These are phyloP conservation scores for Lactarius tabidus DNA, from an alignment of 768 basidiomycete species.

Conservation along the genomic window DNA sequence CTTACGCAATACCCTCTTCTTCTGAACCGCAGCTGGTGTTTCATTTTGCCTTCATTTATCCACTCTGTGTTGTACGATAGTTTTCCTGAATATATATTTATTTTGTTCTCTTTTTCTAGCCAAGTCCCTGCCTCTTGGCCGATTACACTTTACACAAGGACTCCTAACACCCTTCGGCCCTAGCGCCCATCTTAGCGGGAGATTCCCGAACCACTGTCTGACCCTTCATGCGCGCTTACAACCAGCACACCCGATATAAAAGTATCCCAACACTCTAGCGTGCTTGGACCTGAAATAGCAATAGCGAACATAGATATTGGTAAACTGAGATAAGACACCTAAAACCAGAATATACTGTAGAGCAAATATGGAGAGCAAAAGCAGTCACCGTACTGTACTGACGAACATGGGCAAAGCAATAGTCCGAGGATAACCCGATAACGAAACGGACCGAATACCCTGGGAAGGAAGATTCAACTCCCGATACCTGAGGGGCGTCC, in stretches of 20 bases:
- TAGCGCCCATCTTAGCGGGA: background rate
- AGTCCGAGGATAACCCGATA: background rate
- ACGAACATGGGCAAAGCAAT: background rate
- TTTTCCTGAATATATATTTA: background rate
- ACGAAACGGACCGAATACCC: background rate
- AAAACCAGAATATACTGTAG: background rate
- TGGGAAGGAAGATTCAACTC: background rate
- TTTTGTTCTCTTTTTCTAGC: background rate
- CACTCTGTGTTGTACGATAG: background rate
- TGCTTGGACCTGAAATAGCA: background rate
- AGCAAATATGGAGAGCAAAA: background rate
- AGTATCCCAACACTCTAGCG: background rate
- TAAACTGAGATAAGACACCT: background rate
- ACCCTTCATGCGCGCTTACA: background rate
- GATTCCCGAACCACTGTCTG: background rate
- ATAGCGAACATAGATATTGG: background rate
- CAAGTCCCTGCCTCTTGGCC: slow-evolving; percentile 2
- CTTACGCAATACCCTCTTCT: slow-evolving; percentile 63
- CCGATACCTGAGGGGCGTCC: background rate
- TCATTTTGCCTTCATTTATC: background rate
- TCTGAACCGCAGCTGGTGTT: slow-evolving; percentile 38
- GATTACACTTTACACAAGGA: background rate
- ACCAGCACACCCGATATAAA: background rate
- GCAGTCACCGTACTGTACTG: background rate
- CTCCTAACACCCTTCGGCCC: slow-evolving; percentile 15